These are phyloP conservation scores for Ophiostoma populinum DNA, from an alignment of 2,329 filamentous ascomycete species.

Conservation along the genomic window DNA sequence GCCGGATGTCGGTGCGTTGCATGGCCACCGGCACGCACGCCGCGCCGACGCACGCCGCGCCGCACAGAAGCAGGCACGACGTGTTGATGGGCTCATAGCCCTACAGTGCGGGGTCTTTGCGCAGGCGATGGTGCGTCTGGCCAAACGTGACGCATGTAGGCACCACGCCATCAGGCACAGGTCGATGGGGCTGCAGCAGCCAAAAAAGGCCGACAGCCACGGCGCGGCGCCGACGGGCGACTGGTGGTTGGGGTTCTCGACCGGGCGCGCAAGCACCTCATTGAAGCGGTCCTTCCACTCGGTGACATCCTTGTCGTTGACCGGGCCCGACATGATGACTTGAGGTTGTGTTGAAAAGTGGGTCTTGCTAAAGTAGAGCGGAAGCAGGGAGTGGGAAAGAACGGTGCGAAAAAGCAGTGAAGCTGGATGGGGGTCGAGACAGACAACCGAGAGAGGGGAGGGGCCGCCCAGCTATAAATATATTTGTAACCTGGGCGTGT, in stretches of 20 bases:
- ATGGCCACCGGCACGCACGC: slow-evolving; percentile 26
- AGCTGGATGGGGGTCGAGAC: too few relatives aligned
- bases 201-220: slow-evolving; percentile 25
- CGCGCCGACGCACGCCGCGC: slow-evolving; percentile 22
- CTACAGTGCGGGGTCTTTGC: slow-evolving; percentile 22
- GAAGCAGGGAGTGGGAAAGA: too few relatives aligned
- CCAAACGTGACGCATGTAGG: slow-evolving; percentile 29
- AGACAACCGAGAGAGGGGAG: too few relatives aligned
- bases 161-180: slow-evolving; percentile 28
- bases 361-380: too few relatives aligned
- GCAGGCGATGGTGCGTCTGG: slow-evolving; percentile 29
- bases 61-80: slow-evolving; percentile 28
- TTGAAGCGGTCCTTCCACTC: slow-evolving; percentile 28
- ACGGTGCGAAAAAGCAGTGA: too few relatives aligned
- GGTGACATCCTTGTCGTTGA: slow-evolving; percentile 25
- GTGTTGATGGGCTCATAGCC: slow-evolving; percentile 30
- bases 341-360: too few relatives aligned
- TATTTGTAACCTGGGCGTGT: too few relatives aligned
- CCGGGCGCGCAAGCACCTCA: slow-evolving; percentile 23
- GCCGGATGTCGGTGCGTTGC: slow-evolving; percentile 27
- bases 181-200: slow-evolving; percentile 26
- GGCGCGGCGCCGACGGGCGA: slow-evolving; percentile 21
- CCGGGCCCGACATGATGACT: too few relatives aligned
- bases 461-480: too few relatives aligned
- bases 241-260: slow-evolving; percentile 25